Evolutionary conservation across 2,329 filamentous ascomycete species (phyloP).

Genomic region (Chaetomiaceae sp.): DNA sequence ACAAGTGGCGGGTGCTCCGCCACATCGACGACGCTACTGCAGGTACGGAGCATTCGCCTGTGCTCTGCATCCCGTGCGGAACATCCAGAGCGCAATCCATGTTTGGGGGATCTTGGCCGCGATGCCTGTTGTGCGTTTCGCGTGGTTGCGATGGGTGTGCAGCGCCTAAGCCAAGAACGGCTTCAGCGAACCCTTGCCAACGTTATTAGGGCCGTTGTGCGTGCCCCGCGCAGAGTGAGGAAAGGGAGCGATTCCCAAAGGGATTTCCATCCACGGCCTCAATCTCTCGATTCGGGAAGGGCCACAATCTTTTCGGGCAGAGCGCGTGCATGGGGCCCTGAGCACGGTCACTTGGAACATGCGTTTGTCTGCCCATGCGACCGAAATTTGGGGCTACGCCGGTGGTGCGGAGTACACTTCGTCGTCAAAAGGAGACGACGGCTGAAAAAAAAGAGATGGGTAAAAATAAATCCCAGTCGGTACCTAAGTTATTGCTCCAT

Average conservation of each 20-base stretch:
- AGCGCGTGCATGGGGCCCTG: neutral
- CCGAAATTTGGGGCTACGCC: no score
- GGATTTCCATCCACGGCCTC: neutral
- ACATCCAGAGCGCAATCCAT: neutral
- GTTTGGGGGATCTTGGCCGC: neutral
- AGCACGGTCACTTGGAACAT: neutral
- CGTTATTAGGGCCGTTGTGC: no score
- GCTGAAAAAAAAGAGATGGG: no score
- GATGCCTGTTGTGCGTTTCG: conserved; percentile 5
- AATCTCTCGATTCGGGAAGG: conserved; percentile 9
- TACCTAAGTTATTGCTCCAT: no score
- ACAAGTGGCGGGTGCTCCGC: conserved; percentile 24
- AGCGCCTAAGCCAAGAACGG: neutral
- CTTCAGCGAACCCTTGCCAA: neutral
- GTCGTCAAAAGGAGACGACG: no score
- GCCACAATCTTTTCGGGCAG: neutral
- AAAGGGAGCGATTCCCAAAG: conserved; percentile 10
- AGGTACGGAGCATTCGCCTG: conserved; percentile 21
- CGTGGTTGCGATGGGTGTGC: neutral
- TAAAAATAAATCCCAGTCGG: neutral
- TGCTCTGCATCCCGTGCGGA: neutral
- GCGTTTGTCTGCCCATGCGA: neutral
- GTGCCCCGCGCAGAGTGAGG: conserved; percentile 11
- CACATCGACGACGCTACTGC: conserved; percentile 26
- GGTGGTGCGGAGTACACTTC: no score